These are phyloP conservation scores for Ordospora colligata DNA, from an alignment of 371 early-diverging fungal species.

Conservation along the genomic window DNA sequence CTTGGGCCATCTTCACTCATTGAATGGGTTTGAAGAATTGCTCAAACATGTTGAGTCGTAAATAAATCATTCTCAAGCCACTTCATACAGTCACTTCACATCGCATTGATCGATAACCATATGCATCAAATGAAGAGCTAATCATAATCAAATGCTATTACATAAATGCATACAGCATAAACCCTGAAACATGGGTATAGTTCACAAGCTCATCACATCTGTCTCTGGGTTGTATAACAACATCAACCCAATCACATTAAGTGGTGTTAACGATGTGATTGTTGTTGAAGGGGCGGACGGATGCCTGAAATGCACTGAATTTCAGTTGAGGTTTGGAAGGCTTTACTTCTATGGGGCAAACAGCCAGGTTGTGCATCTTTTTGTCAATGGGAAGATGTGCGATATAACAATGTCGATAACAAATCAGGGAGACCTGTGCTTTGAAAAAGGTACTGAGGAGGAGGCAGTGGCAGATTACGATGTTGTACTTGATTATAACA, in stretches of 20 bases:
- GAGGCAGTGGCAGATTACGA: slow-evolving; percentile 27
- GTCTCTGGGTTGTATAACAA: slow-evolving; percentile 83
- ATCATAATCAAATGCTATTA: neutral
- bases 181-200: slow-evolving; percentile 53
- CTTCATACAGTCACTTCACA: neutral
- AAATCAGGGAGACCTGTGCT: slow-evolving; percentile 93
- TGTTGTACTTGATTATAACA: slow-evolving; percentile 27
- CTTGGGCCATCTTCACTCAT: slow-evolving; percentile 16
- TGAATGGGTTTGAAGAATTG: neutral
- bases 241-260: slow-evolving; percentile 87
- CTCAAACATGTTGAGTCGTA: neutral
- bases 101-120: neutral
- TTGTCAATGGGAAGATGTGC: slow-evolving; percentile 73
- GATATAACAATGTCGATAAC: slow-evolving; percentile 75
- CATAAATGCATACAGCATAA: neutral
- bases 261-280: slow-evolving; percentile 92
- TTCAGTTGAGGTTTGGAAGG: slow-evolving; percentile 95
- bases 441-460: slow-evolving; percentile 65
- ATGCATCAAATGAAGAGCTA: no score
- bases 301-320: slow-evolving; percentile 76
- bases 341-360: slow-evolving; percentile 74
- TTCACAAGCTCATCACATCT: slow-evolving; percentile 64
- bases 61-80: neutral
- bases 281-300: slow-evolving; percentile 75
- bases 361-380: slow-evolving; percentile 75